phyloP scores from a whole-genome alignment of 768 basidiomycete species.

The Cyclocybe cylindracea region DNA sequence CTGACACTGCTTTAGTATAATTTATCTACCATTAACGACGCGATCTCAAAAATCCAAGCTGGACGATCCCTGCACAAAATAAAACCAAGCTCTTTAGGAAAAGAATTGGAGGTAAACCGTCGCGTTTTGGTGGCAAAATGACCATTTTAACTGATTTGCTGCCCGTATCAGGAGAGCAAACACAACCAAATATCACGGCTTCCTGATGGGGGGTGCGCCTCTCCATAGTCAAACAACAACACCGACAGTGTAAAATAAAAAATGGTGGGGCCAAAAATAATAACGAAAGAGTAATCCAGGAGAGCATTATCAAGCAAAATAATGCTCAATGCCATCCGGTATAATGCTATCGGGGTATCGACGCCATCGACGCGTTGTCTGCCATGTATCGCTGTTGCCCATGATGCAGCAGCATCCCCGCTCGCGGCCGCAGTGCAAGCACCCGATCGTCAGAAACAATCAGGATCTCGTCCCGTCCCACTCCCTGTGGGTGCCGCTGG shows the following conservation, averaged over 20 bases:
- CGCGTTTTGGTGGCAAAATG: too few relatives aligned
- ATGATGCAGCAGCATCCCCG: conserved; percentile 17
- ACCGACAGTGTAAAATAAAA: not conserved
- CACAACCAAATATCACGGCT: too few relatives aligned
- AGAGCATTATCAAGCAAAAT: conserved; percentile 1
- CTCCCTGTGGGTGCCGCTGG: conserved; percentile 46
- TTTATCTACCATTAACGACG: too few relatives aligned
- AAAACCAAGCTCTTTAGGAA: too few relatives aligned
- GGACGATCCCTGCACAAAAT: too few relatives aligned
- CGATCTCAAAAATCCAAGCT: too few relatives aligned
- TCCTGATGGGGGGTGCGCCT: too few relatives aligned
- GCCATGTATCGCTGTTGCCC: conserved; percentile 37
- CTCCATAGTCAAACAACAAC: not conserved
- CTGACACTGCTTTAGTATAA: too few relatives aligned
- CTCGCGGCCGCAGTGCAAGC: conserved; percentile 61
- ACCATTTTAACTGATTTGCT: too few relatives aligned
- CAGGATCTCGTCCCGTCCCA: conserved; percentile 80
- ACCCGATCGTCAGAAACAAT: conserved; percentile 90
- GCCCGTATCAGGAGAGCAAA: too few relatives aligned
- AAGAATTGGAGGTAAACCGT: too few relatives aligned
- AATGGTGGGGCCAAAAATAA: not conserved
- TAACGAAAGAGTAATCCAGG: not conserved
- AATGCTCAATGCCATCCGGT: conserved; percentile 2
- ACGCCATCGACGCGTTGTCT: conserved; percentile 46
- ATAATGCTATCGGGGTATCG: conserved; percentile 35